These are phyloP conservation scores for Tylopilus sp. DNA, from an alignment of 768 basidiomycete species.

Conservation along the genomic window DNA sequence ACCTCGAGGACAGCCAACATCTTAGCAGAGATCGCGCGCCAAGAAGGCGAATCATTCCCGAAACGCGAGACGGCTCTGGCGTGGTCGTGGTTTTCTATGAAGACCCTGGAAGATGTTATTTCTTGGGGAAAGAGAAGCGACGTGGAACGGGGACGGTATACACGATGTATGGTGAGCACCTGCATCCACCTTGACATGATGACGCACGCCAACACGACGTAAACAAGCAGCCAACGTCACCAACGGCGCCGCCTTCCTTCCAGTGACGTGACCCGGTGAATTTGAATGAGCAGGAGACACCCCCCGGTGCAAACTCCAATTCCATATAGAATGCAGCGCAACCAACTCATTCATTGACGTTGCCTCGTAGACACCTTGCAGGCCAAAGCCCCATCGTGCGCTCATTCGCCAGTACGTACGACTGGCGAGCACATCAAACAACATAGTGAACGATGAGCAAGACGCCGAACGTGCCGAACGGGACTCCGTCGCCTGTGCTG, in stretches of 20 bases:
- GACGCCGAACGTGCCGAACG: slow-evolving; percentile 8
- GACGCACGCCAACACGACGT: slow-evolving; percentile 4
- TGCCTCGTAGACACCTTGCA: slow-evolving; percentile 14
- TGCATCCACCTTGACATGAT: slow-evolving; percentile 3
- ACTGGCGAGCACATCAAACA: not conserved
- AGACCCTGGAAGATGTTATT: slow-evolving; percentile 33
- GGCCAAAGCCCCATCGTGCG: not conserved
- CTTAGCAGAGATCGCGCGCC: slow-evolving; percentile 60
- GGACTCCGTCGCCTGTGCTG: slow-evolving; percentile 10
- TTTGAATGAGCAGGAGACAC: slow-evolving; percentile 3
- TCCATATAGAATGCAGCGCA: slow-evolving; percentile 1
- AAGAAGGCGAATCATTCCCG: slow-evolving; percentile 54
- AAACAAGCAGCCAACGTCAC: slow-evolving; percentile 8
- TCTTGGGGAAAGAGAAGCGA: not conserved
- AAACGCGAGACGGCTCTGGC: slow-evolving; percentile 62
- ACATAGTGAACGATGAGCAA: slow-evolving; percentile 10
- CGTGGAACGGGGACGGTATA: slow-evolving; percentile 7
- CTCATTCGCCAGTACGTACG: not conserved
- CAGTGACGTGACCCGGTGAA: not conserved
- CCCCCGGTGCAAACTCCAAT: not conserved
- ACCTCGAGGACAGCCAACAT: slow-evolving; percentile 60
- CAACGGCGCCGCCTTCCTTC: not conserved
- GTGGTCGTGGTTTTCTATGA: slow-evolving; percentile 71
- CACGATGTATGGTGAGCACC: slow-evolving; percentile 15
- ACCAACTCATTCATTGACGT: slow-evolving; percentile 8